Evolutionary conservation across 805 yeast genomes (phyloP).

Genomic region (Starmerella stellata): DNA sequence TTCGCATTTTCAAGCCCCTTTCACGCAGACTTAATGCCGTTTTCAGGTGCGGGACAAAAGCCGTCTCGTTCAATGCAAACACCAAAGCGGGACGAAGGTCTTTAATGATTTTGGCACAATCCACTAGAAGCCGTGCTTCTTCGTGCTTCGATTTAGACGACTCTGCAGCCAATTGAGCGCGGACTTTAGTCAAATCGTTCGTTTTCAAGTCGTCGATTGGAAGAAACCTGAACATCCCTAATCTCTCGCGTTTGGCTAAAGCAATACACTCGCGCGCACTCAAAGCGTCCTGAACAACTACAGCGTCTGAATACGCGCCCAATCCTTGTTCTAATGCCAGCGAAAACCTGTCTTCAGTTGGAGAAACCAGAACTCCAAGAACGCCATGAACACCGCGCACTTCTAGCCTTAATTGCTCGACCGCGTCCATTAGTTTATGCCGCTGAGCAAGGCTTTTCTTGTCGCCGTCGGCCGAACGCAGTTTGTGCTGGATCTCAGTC

Average conservation of each 20-base stretch:
- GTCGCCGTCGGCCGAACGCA: slow-evolving; percentile 58
- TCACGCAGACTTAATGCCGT: slow-evolving; percentile 59
- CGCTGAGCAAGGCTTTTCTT: slow-evolving; percentile 63
- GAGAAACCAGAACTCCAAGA: slow-evolving; percentile 61
- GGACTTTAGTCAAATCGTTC: slow-evolving; percentile 25
- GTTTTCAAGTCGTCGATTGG: slow-evolving; percentile 66
- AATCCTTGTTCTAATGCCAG: slow-evolving; percentile 31
- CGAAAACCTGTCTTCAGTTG: slow-evolving; percentile 25
- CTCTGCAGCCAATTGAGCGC: slow-evolving; percentile 20
- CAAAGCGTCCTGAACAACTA: slow-evolving; percentile 56
- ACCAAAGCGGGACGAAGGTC: slow-evolving; percentile 58
- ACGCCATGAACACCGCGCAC: slow-evolving; percentile 75
- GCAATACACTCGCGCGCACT: slow-evolving; percentile 62
- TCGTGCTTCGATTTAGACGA: slow-evolving; percentile 15
- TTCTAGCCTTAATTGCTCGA: slow-evolving; percentile 41
- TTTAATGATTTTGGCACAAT: slow-evolving; percentile 53
- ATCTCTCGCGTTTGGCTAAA: slow-evolving; percentile 64
- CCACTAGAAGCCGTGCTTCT: slow-evolving; percentile 48
- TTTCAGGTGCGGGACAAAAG: slow-evolving; percentile 54
- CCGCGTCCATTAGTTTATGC: slow-evolving; percentile 51
- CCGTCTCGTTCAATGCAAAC: slow-evolving; percentile 60
- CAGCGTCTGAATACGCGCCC: slow-evolving; percentile 64
- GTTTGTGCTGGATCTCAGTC: slow-evolving; percentile 37
- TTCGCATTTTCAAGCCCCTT: slow-evolving; percentile 42
- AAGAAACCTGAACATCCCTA: slow-evolving; percentile 72